Evolutionary conservation across 352 stramenopile genomes (phyloP).

Genomic region (Paralagenidium karlingii): DNA sequence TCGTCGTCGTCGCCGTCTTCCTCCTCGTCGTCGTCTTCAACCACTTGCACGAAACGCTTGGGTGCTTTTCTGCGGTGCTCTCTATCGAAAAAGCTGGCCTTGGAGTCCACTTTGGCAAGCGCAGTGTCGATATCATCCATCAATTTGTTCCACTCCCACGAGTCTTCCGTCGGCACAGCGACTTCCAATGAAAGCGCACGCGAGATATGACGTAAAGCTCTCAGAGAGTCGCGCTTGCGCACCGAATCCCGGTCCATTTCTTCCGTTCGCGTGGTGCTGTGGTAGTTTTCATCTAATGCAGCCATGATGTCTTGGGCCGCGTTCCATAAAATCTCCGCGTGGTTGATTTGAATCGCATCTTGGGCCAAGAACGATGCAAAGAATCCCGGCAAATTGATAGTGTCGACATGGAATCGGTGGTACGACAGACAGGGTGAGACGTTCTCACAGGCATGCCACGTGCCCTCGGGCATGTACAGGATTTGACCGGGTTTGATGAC

Average conservation of each 20-base stretch:
- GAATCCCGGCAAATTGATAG: constrained; percentile 85
- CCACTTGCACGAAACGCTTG: too few relatives aligned
- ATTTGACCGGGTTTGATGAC: constrained; percentile 88
- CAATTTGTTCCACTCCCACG: constrained; percentile 71
- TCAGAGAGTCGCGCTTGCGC: constrained; percentile 52
- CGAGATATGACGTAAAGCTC: constrained; percentile 42
- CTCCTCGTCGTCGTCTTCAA: too few relatives aligned
- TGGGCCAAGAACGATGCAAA: constrained; percentile 80
- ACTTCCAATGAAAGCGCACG: constrained; percentile 57
- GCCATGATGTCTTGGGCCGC: constrained; percentile 78
- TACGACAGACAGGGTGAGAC: constrained; percentile 90
- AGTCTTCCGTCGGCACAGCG: constrained; percentile 48
- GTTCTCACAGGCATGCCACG: constrained; percentile 88
- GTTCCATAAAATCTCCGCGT: constrained; percentile 91
- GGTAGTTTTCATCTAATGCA: constrained; percentile 66
- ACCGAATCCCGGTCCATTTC: constrained; percentile 20
- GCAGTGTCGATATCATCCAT: constrained; percentile 61
- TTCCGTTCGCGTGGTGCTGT: constrained; percentile 34
- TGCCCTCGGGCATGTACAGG: constrained; percentile 88
- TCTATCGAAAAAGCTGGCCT: too few relatives aligned
- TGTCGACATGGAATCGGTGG: constrained; percentile 88
- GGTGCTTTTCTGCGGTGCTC: too few relatives aligned
- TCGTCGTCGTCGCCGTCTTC: too few relatives aligned
- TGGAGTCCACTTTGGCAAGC: constrained; percentile 41
- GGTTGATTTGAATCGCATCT: constrained; percentile 84